Conservation (phyloP, 2,329 filamentous ascomycete genomes). For the Aspergillus ibericus region DNA sequence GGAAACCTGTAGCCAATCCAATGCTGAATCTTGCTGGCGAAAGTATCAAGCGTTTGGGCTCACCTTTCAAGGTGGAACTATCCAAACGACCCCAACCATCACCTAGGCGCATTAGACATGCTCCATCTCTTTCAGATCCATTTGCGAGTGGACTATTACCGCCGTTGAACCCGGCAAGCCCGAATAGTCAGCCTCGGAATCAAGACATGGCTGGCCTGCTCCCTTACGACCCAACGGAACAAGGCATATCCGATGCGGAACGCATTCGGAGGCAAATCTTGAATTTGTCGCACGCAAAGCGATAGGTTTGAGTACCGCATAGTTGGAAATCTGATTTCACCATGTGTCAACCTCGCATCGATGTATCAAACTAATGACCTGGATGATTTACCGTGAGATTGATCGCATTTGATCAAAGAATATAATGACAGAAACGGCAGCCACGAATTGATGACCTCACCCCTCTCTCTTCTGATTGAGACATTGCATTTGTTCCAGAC, state of each 20-base stretch:
- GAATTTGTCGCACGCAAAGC: constrained; percentile 36
- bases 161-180: constrained; percentile 18
- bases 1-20: constrained; percentile 26
- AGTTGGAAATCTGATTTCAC: constrained; percentile 20
- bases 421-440: constrained; percentile 38
- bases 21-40: constrained; percentile 39
- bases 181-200: constrained; percentile 16
- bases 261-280: constrained; percentile 41
- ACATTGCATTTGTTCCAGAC: background rate
- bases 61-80: constrained; percentile 47
- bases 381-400: constrained; percentile 25
- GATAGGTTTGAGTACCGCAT: constrained; percentile 17
- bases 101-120: constrained; percentile 38
- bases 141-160: constrained; percentile 35
- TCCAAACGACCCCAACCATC: constrained; percentile 34
- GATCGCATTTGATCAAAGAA: constrained; percentile 15
- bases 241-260: constrained; percentile 40
- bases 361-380: constrained; percentile 30
- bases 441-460: constrained; percentile 23
- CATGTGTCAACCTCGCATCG: constrained; percentile 24
- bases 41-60: constrained; percentile 48
- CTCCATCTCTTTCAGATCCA: constrained; percentile 46
- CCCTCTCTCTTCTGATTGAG: background rate
- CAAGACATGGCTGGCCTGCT: constrained; percentile 16
- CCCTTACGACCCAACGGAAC: constrained; percentile 35